Base-by-base conservation (phyloP, 352 stramenopile species). In the Globisporangium spinosum region DNA sequence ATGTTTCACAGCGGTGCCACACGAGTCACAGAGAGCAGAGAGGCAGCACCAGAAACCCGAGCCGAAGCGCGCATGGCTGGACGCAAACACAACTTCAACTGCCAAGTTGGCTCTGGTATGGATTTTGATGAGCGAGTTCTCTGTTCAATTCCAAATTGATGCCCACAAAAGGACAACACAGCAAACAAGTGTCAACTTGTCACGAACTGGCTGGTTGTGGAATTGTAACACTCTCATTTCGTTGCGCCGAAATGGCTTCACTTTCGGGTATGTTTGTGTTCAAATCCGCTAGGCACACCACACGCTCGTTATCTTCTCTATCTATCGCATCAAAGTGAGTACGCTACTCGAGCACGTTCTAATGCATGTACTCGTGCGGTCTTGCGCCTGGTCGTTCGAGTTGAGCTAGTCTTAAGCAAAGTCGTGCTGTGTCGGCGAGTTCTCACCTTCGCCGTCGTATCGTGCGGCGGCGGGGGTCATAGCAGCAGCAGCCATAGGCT, bases 221-320 rank as follows among this genome's bases (percentile, higher is more conserved):
- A 64, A 45, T 23, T 45, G 20, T 35, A 32, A 13, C 3, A 15
- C 20, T 62, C 56, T 62, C 56, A 61, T 62, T 49, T 62, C 56
- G 22, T 34, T 58, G 23, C 23, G 23, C 2, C 25, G 29, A 49
- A 49, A 62, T 62, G 56, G 56, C 32, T 47, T 62, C 56, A 49
- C 32, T 47, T 61, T 61, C 29, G 29, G 55, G 0, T 43, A 17
- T 23, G 43, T 10, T n/a, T 51, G 43, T 6, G 17, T 12, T 17
- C 38, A 12, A 32, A 4, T 8, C 29, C 29, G 2, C 29, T 32
- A 32, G 20, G 43, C 15, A 7, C 43, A 23, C 54, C 2, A 25
- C 7, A 15, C 54, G 9, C 20, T 61, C 10, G 3, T 20, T 47
- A 20, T 47, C 32, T 10, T 23, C 20, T 51, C 43, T 51, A n/a